Evolutionary conservation across 2,329 filamentous ascomycete species (phyloP), one percentile per base, ranked within the genome.

Genomic region (Lasiodiplodia gonubiensis): DNA sequence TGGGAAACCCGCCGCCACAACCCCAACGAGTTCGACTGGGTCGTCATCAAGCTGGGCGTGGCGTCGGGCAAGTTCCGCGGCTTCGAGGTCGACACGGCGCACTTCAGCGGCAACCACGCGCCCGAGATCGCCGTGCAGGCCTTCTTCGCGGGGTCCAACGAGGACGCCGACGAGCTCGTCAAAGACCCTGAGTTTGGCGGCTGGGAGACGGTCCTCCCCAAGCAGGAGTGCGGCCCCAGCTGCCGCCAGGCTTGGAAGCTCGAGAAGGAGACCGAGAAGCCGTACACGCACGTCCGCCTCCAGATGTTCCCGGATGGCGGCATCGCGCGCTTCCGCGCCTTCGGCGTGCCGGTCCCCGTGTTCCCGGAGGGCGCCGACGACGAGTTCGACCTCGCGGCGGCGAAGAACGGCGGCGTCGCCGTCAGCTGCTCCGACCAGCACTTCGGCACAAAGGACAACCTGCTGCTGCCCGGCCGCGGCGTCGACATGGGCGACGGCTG

Each of bases 401-500:
- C 90, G 0, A 89, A 92, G 73, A 94, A 93, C 77, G 92, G 92
- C 51, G 92, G 88, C 39, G 86, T 94, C 30, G 92, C 91, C 46
- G 82, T 92, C 10, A 85, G 87, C 1, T 94, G 91, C 82, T 92
- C 88, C 69, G 92, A 95, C 78, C 89, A 95, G 80, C 92, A 95
- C 79, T 96, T 94, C 74, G 91, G 92, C 69, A 91, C 88, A 46
- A 93, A 91, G 77, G 89, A 92, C 75, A 94, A 94, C 79, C 82
- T 94, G 39, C 85, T 94, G n/a, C 83, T 94, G 3, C 92, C 92
- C 0, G 91, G 91, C 2, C 85, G 92, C 30, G 92, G 92, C 51
- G 89, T 90, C 77, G 91, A 95, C 79, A 95, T 95, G 92, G 90
- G 92, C 61, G 92, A 94, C 76, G 92, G 92, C 8, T 95, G 92